These are phyloP conservation scores for Cutaneotrichosporon mucoides DNA, from an alignment of 1,284 basidiomycete species.

Conservation along the genomic window DNA sequence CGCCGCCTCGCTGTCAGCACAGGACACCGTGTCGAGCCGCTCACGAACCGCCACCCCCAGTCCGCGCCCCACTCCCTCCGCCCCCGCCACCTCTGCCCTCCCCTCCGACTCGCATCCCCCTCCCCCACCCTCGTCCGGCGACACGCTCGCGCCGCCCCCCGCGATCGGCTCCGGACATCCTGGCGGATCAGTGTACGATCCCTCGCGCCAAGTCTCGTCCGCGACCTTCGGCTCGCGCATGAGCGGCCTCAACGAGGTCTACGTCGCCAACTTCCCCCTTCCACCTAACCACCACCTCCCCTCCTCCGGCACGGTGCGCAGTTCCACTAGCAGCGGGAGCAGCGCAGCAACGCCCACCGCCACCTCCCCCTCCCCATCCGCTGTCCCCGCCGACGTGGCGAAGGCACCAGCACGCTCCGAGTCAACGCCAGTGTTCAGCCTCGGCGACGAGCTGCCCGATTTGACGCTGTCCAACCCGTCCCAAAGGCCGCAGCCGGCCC, in stretches of 20 bases:
- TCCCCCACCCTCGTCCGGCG: no score
- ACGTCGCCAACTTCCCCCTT: conserved; percentile 1
- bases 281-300: neutral
- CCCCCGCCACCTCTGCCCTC: no score
- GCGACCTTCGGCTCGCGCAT: neutral
- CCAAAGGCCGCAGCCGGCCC: neutral
- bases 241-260: neutral
- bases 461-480: conserved; percentile 2
- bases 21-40: no score
- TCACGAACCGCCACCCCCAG: no score
- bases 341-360: neutral
- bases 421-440: neutral
- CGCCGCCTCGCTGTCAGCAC: no score
- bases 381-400: neutral
- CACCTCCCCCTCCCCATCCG: neutral
- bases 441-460: neutral
- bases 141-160: no score
- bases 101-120: no score
- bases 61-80: no score
- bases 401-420: neutral
- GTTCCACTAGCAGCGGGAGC: neutral
- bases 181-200: neutral
- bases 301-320: neutral
- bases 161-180: no score
- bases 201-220: neutral